Evolutionary conservation across 495 filamentous ascomycete genomes (phyloP).

Genomic region (Aspergillus hancockii): DNA sequence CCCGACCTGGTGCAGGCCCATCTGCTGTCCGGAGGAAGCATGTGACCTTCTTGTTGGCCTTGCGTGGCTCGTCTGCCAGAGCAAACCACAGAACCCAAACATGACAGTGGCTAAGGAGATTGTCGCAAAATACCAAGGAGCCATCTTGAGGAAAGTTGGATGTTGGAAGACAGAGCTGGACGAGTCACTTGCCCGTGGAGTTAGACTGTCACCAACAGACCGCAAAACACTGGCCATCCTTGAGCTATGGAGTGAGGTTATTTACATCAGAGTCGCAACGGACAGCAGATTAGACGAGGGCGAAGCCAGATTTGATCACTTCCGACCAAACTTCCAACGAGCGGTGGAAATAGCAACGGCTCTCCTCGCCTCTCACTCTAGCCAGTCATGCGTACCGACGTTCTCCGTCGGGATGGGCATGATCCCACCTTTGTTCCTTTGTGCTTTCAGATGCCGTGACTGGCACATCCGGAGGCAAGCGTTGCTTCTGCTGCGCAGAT

Average conservation of each 20-base stretch:
- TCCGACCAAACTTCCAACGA: constrained; percentile 10
- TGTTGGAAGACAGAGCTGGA: constrained; percentile 7
- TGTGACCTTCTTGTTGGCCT: constrained; percentile 8
- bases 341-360: constrained; percentile 9
- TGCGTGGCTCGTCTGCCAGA: constrained; percentile 5
- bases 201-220: neutral
- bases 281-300: constrained; percentile 1
- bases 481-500: constrained; percentile 13
- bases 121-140: constrained; percentile 4
- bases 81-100: neutral
- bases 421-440: constrained; percentile 19
- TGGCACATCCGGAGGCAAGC: constrained; percentile 17
- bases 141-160: constrained; percentile 10
- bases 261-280: constrained; percentile 13
- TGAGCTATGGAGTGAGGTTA: constrained; percentile 16
- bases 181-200: neutral
- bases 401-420: constrained; percentile 21
- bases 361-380: neutral
- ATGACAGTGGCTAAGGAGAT: neutral
- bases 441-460: constrained; percentile 21
- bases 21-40: neutral
- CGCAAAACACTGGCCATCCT: constrained; percentile 9
- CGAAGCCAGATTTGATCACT: constrained; percentile 15
- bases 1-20: neutral
- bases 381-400: constrained; percentile 5